phyloP scores from a whole-genome alignment of 495 filamentous ascomycete species.

The Neurospora sublineolata region DNA sequence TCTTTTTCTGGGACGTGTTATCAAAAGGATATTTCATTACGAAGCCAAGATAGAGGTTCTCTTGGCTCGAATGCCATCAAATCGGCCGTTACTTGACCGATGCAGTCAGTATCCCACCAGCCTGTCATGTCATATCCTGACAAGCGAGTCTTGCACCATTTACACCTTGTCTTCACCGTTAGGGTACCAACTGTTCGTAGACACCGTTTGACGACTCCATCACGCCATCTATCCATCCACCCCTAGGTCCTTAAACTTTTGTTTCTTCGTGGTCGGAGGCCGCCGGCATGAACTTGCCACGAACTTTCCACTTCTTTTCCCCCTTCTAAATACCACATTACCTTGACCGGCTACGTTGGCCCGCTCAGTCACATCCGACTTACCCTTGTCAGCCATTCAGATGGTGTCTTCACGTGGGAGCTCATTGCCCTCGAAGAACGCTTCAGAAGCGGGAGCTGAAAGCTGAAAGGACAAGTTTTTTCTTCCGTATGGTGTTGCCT shows the following conservation, averaged over 20 bases:
- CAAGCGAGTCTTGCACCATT: background rate
- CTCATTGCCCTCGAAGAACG: background rate
- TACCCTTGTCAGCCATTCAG: background rate
- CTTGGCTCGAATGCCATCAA: background rate
- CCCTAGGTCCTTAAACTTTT: background rate
- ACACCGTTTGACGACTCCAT: background rate
- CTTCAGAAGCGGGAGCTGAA: background rate
- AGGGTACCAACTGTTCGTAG: background rate
- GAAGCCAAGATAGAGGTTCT: background rate
- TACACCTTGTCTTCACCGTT: background rate
- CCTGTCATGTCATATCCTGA: background rate
- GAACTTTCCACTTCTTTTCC: background rate
- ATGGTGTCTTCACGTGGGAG: background rate
- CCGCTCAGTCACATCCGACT: too few relatives aligned
- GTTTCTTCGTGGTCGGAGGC: background rate
- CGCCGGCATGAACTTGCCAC: background rate
- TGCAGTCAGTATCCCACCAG: background rate
- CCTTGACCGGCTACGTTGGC: too few relatives aligned
- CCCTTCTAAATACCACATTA: too few relatives aligned
- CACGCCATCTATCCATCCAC: background rate
- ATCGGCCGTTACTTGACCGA: background rate
- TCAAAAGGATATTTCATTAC: background rate
- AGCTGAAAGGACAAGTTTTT: background rate
- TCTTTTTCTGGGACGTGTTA: background rate
- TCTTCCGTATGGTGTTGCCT: background rate